Evolutionary conservation across 768 basidiomycete genomes (phyloP).

Genomic region (Porpolomopsis calyptriformis): DNA sequence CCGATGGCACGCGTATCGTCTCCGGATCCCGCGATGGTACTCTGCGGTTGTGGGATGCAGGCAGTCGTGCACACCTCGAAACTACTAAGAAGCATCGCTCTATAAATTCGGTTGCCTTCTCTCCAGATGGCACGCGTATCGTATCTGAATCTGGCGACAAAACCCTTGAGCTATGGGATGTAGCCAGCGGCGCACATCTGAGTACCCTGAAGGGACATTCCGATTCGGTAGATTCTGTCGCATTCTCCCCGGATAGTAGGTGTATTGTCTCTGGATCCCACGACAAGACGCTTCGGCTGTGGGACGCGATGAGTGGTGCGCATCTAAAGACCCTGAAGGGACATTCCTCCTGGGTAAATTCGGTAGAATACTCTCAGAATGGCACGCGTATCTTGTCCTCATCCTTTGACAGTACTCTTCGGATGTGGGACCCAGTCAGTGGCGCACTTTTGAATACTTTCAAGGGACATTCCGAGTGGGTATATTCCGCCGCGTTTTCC

Average conservation of each 20-base stretch:
- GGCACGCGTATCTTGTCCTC: not conserved
- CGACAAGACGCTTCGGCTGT: not conserved
- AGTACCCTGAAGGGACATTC: not conserved
- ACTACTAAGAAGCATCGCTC: not conserved
- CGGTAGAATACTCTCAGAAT: not conserved
- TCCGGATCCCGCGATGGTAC: constrained; percentile 4
- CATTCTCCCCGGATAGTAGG: not conserved
- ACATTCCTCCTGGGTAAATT: not conserved
- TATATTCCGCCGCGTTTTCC: not conserved
- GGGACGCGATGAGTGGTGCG: not conserved
- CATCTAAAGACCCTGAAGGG: not conserved
- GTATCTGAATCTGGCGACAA: not conserved
- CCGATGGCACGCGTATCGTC: constrained; percentile 1
- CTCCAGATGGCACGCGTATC: not conserved
- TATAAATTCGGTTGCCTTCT: constrained; percentile 1
- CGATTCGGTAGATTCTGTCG: not conserved
- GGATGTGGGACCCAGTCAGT: not conserved
- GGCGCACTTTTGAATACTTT: not conserved
- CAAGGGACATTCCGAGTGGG: not conserved
- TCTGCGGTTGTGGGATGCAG: constrained; percentile 5
- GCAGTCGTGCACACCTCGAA: not conserved
- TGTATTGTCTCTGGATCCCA: not conserved
- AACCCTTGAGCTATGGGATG: not conserved
- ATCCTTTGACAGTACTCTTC: not conserved
- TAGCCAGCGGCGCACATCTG: not conserved